Conservation (phyloP, 192 early-diverging fungal species). For the Podila minutissima region DNA sequence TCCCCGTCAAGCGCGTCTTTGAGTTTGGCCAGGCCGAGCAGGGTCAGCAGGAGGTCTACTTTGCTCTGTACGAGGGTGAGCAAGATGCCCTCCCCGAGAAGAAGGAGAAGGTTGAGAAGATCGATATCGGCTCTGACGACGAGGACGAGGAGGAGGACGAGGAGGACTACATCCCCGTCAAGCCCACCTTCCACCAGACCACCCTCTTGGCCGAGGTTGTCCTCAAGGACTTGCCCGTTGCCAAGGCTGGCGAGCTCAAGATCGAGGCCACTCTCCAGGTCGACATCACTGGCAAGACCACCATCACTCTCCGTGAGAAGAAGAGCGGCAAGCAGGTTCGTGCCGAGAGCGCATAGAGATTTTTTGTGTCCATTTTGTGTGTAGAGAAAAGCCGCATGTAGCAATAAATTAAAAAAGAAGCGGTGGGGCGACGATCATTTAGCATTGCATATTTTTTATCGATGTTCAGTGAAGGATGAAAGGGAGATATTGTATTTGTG, state of each 20-base stretch:
- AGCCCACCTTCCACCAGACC: constrained; percentile 54
- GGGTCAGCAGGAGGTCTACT: constrained; percentile 76
- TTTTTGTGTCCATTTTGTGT: background rate
- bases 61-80: constrained; percentile 90
- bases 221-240: constrained; percentile 61
- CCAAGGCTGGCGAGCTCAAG: constrained; percentile 57
- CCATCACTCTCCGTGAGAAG: constrained; percentile 62
- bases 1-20: constrained; percentile 84
- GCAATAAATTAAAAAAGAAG: too few species aligned
- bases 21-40: constrained; percentile 72
- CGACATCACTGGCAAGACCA: constrained; percentile 57
- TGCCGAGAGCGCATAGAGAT: constrained; percentile 45
- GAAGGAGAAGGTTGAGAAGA: constrained; percentile 59
- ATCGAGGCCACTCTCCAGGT: constrained; percentile 63
- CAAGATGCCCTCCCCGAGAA: constrained; percentile 50
- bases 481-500: too few species aligned
- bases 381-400: too few species aligned
- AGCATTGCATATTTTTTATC: too few species aligned
- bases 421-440: too few species aligned
- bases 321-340: constrained; percentile 57
- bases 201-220: constrained; percentile 75
- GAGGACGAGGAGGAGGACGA: constrained; percentile 66
- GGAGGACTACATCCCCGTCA: constrained; percentile 55
- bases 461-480: too few species aligned
- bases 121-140: constrained; percentile 55